These are phyloP conservation scores for Camellia lanceoleosa DNA, from an alignment of 148 eudicot species.

Conservation along the genomic window DNA sequence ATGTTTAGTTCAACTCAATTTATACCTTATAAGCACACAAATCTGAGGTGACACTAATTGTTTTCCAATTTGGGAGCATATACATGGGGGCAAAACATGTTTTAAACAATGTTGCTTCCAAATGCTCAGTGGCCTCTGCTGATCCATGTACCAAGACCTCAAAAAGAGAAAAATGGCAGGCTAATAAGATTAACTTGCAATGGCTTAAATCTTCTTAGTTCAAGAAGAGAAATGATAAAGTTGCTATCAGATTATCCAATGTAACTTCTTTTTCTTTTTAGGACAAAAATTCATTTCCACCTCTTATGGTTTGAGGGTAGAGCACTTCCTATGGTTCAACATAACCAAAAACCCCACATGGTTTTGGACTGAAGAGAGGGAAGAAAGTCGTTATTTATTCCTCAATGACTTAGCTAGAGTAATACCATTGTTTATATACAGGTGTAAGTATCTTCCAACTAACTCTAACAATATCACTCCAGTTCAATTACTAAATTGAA, in stretches of 20 bases:
- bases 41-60: slow-evolving; percentile 97
- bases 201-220: neutral
- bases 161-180: slow-evolving; percentile 16
- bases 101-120: slow-evolving; percentile 89
- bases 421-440: too few species aligned
- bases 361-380: too few species aligned
- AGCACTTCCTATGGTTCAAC: too few species aligned
- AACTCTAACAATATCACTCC: too few species aligned
- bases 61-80: slow-evolving; percentile 89
- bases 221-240: neutral
- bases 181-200: neutral
- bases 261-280: neutral
- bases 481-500: too few species aligned
- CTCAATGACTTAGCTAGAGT: too few species aligned
- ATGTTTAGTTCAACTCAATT: neutral
- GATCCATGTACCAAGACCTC: slow-evolving; percentile 98
- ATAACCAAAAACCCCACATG: too few species aligned
- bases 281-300: too few species aligned
- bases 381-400: too few species aligned
- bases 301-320: too few species aligned
- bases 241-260: neutral
- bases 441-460: too few species aligned
- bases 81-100: slow-evolving; percentile 93
- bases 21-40: slow-evolving; percentile 95
- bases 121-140: slow-evolving; percentile 99